Evolutionary conservation across 805 yeast genomes (phyloP), one percentile per base, ranked within the genome.

Genomic region (Kluyveromyces aestuarii): DNA sequence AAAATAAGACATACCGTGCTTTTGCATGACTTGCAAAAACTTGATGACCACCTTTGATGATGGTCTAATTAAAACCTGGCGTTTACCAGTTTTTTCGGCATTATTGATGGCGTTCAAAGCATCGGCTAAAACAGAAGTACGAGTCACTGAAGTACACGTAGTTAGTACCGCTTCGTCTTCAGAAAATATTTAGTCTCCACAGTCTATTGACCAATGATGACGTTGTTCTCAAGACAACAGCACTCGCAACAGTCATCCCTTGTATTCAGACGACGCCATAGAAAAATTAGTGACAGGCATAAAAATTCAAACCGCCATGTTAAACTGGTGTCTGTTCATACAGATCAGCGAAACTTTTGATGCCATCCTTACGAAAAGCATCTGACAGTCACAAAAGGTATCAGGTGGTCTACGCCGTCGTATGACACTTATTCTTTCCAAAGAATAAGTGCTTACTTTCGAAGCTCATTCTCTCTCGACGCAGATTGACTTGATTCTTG

Each of bases 61-160:
- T 60, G 97, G 98, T 82, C 97, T 87, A 76, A 90, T 84, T 72
- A 90, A 75, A 66, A 91, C 97, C 80, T 90, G 98, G 79, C 98
- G 87, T 80, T 90, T 90, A 76, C 98, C 98, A 74, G 96, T 82
- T 78, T 89, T 90, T 79, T 90, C 97, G 74, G 98, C 98, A 76
- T 90, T 90, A 89, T 88, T 87, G 76, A 90, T 91, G 64, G 96
- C 82, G 76, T 91, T 90, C 67, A 90, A 84, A 72, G 97, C 97
- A 79, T 90, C 98, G 69, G 96, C 96, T 74, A 90, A 84, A 74
- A 87, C 97, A 66, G 98, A 90, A 62, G 96, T 80, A 80, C 97
- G 90, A 72, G 97, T 88, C 98, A 91, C 89, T 72, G 35, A 10
- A 30, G 14, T 3, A 30, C 35, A 21, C 25, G 25, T 21, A 21